phyloP scores from a whole-genome alignment of 441 rosid genomes.

The Populus hybrid region DNA sequence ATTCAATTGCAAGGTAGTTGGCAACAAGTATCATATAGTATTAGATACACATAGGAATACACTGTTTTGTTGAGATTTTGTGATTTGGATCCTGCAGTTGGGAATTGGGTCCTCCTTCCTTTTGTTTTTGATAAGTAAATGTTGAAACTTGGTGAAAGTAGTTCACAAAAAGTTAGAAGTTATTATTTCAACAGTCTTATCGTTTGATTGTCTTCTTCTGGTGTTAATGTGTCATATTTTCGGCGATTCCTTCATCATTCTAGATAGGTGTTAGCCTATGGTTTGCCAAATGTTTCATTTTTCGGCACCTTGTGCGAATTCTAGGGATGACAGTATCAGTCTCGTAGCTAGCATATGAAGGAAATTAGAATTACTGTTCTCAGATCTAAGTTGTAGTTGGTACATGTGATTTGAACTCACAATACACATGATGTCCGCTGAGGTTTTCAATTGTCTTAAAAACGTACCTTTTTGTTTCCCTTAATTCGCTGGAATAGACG shows the following conservation, averaged over 20 bases:
- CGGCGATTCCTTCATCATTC: constrained; percentile 12
- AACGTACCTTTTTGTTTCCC: neutral
- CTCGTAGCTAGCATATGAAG: neutral
- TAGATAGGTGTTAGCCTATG: constrained; percentile 22
- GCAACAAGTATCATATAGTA: neutral
- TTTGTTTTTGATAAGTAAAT: neutral
- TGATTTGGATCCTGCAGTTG: constrained; percentile 5
- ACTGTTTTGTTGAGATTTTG: neutral
- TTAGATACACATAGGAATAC: neutral
- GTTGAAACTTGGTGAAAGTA: constrained; percentile 1
- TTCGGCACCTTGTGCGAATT: constrained; percentile 6
- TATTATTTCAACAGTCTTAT: constrained; percentile 2
- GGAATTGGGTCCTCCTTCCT: neutral
- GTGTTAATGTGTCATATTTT: constrained; percentile 25
- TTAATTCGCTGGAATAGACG: constrained; percentile 9
- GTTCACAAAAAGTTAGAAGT: constrained; percentile 8
- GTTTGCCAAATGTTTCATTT: constrained; percentile 38
- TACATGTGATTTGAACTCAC: constrained; percentile 2
- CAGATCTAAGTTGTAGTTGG: constrained; percentile 26
- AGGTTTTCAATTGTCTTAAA: neutral
- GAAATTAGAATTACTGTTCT: neutral
- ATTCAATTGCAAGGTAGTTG: neutral
- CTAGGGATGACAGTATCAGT: neutral
- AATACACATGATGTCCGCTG: neutral
- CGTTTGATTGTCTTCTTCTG: constrained; percentile 30